phyloP scores from a whole-genome alignment of 2,329 filamentous ascomycete genomes.

The Arthrobotrys entomopaga region DNA sequence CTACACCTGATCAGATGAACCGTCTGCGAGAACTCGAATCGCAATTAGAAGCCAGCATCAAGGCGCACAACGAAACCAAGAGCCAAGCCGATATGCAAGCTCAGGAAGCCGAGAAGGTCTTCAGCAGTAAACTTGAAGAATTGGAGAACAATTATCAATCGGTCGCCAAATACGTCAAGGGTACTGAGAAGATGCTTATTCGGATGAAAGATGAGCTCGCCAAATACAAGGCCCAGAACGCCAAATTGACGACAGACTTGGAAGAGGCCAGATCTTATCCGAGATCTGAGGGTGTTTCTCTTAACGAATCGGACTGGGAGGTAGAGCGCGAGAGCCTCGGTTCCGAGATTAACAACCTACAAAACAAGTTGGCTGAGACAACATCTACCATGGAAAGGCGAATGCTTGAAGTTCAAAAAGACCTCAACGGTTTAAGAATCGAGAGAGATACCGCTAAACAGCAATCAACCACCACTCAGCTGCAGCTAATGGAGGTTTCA shows the following conservation, averaged over 20 bases:
- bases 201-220: conserved; percentile 98
- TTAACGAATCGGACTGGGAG: conserved; percentile 73
- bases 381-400: conserved; percentile 76
- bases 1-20: conserved; percentile 76
- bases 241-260: conserved; percentile 83
- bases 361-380: conserved; percentile 74
- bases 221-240: conserved; percentile 88
- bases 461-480: conserved; percentile 65
- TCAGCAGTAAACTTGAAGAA: conserved; percentile 91
- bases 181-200: conserved; percentile 98
- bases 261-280: conserved; percentile 68
- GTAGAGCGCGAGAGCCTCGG: conserved; percentile 75
- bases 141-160: conserved; percentile 98
- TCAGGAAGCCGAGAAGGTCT: conserved; percentile 86
- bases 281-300: conserved; percentile 56
- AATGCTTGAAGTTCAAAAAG: conserved; percentile 73
- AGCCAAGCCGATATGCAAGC: conserved; percentile 79
- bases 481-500: conserved; percentile 67
- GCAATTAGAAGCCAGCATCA: conserved; percentile 79
- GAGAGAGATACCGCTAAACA: conserved; percentile 70
- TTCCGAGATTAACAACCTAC: conserved; percentile 74
- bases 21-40: conserved; percentile 87
- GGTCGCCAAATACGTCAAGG: conserved; percentile 96
- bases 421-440: conserved; percentile 73
- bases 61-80: conserved; percentile 87